Evolutionary conservation across 352 stramenopile species (phyloP), one percentile per base, ranked within the genome.

Genomic region (Globisporangium viniferum): DNA sequence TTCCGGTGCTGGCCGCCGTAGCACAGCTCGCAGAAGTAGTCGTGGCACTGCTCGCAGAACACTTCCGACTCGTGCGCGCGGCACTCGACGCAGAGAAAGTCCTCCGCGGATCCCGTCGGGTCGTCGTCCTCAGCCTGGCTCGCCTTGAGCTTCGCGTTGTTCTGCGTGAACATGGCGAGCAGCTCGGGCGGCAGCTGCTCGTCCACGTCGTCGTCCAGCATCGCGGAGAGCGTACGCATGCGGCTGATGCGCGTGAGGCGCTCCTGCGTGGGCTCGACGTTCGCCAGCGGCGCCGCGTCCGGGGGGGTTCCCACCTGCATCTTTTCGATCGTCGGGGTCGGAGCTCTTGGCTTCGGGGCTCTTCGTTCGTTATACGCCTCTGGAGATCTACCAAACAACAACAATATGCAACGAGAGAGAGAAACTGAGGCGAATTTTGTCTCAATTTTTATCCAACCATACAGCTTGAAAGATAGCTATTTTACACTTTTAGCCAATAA

Each of bases 11-110:
- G 89, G 3, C 84, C 86, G 36, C 80, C 81, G 48, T 76, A 94
- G 76, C 89, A 96, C 7, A 96, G 72, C 62, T 90, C 83, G 57
- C 89, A 96, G 64, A 94, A 96, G 70, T 94, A 93, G 75, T 96
- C 88, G 70, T 93, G 82, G 67, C 89, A 96, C 71, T 95, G 86
- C 76, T 95, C 89, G 66, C 89, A 96, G 62, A 92, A 93, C 51
- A 93, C 71, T 54, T 92, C 82, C 39, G 84, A 81, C 41, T 81
- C 80, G 68, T 92, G 81, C 20, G 76, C 84, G 31, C 74, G 64
- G 57, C 87, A 93, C 76, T 93, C 87, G 65, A 93, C 77, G 66
- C 85, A 93, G 69, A 78, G 56, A 64, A 92, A 84, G 63, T 77
- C 82, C 60, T 77, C 75, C 60, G 49, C 15, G 39, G 59, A 22